These are phyloP conservation scores for Aulographum hederae DNA, from an alignment of 2,329 filamentous ascomycete genomes.

Conservation along the genomic window DNA sequence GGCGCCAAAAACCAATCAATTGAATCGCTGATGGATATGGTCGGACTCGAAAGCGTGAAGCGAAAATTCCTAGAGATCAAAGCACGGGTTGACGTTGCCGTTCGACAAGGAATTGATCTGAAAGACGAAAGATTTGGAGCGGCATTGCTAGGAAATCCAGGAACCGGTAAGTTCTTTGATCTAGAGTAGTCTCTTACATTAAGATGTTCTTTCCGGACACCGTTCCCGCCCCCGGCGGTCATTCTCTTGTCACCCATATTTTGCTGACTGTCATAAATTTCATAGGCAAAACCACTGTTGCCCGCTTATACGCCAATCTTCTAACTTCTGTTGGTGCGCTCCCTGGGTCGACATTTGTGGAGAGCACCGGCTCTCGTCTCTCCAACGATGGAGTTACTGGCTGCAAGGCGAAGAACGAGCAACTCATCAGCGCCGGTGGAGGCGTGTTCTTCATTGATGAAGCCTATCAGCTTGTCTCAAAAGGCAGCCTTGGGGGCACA, in stretches of 20 bases:
- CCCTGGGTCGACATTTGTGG: constrained; percentile 39
- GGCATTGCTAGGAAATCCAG: constrained; percentile 52
- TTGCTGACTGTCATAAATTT: no score
- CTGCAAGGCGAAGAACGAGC: constrained; percentile 37
- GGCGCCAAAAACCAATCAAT: constrained; percentile 33
- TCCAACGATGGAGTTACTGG: constrained; percentile 42
- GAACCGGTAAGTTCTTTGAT: constrained; percentile 36
- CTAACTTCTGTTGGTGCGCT: constrained; percentile 43
- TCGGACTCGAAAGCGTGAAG: constrained; percentile 55
- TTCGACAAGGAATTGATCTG: constrained; percentile 39
- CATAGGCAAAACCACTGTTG: constrained; percentile 55
- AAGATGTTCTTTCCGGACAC: no score
- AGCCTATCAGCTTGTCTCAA: constrained; percentile 52
- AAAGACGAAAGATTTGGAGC: constrained; percentile 42
- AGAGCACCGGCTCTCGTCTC: constrained; percentile 50
- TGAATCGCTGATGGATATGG: constrained; percentile 50
- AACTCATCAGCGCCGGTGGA: constrained; percentile 38
- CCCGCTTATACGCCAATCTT: constrained; percentile 49
- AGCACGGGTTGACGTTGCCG: constrained; percentile 37
- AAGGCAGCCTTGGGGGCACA: constrained; percentile 36
- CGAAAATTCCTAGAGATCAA: constrained; percentile 44
- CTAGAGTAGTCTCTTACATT: not conserved
- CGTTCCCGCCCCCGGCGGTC: no score
- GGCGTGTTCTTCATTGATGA: constrained; percentile 65
- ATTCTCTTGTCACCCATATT: no score